Evolutionary conservation across 176 grass and related monocot genomes (phyloP).

Genomic region (Zea luxurians): DNA sequence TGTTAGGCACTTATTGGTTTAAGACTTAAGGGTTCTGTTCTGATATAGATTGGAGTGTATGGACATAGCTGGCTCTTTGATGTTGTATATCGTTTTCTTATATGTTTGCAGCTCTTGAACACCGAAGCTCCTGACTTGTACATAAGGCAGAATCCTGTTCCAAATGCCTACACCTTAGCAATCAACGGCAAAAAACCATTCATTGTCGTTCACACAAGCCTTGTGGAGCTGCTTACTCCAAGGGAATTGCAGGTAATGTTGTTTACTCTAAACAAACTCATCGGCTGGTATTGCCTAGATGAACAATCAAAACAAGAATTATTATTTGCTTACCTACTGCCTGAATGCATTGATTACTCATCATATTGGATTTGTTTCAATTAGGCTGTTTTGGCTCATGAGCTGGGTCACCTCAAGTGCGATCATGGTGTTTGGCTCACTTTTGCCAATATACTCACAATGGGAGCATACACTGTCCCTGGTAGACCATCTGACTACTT

Average conservation of each 20-base stretch:
- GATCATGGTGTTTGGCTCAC: constrained; percentile 97
- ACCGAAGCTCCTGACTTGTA: constrained; percentile 87
- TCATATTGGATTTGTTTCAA: constrained; percentile 37
- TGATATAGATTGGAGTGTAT: too few species aligned
- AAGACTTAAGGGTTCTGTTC: too few species aligned
- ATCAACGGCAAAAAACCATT: constrained; percentile 91
- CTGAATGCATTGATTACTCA: constrained; percentile 24
- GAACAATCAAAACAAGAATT: background rate
- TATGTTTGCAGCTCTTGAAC: constrained; percentile 48
- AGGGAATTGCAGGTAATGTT: constrained; percentile 78
- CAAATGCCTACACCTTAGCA: constrained; percentile 89
- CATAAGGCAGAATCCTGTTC: constrained; percentile 82
- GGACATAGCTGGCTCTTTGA: too few species aligned
- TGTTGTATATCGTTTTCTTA: too few species aligned
- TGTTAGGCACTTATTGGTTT: too few species aligned
- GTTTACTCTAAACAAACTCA: background rate
- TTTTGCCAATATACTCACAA: constrained; percentile 90
- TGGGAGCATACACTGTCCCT: constrained; percentile 79
- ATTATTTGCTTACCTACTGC: background rate
- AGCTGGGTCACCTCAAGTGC: constrained; percentile 92
- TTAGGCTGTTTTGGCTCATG: constrained; percentile 98
- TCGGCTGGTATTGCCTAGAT: background rate
- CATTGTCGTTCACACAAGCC: constrained; percentile 89
- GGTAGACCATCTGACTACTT: constrained; percentile 42
- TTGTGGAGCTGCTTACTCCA: constrained; percentile 81